A percentile compares a stretch with the other conserved stretches of the same genome.
Conservation (phyloP, 306 rosid genomes). For the Erythrophleum fordii region DNA sequence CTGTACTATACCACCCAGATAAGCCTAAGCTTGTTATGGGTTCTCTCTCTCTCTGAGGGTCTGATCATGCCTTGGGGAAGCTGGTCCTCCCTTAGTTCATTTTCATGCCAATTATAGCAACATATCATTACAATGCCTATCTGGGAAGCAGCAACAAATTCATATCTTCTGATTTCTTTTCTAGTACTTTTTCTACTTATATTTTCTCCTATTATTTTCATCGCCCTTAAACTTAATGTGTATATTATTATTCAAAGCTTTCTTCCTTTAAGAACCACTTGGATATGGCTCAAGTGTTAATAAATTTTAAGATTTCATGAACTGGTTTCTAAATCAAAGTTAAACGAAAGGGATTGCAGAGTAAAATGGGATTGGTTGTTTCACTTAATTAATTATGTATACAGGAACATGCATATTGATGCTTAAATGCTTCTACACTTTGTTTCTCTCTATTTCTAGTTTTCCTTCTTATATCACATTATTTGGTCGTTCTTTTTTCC, state of each 20-base stretch:
- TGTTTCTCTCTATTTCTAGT: not conserved
- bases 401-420: not conserved
- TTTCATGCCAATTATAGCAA: not conserved
- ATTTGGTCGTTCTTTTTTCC: not conserved
- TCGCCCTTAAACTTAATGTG: not conserved
- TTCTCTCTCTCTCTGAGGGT: not conserved
- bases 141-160: not conserved
- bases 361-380: not conserved
- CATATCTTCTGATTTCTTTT: not conserved
- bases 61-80: not conserved
- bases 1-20: not conserved
- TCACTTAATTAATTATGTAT: no score
- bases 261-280: no score
- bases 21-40: slow-evolving; percentile 7
- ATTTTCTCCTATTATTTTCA: not conserved
- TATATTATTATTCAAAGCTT: no score
- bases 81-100: not conserved
- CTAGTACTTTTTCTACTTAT: not conserved
- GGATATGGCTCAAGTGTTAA: not conserved
- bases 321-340: not conserved
- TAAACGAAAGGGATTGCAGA: not conserved
- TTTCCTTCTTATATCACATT: not conserved
- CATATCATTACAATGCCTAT: slow-evolving; percentile 10
- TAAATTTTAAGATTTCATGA: not conserved
- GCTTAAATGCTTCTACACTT: not conserved